These are phyloP conservation scores for Leccinum disarticulatum DNA, from an alignment of 768 basidiomycete species.

Conservation along the genomic window DNA sequence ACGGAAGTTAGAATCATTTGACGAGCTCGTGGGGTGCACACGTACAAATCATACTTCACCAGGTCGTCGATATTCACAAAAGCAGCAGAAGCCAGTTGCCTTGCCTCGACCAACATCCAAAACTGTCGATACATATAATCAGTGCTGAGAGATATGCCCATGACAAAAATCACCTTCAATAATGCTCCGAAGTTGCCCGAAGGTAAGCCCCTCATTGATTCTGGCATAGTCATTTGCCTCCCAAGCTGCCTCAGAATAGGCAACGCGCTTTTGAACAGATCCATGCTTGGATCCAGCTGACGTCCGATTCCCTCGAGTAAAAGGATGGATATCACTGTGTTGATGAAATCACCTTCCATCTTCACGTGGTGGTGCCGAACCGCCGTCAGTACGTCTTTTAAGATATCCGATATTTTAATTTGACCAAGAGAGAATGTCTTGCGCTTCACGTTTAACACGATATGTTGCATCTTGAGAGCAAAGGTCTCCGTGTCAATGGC, in stretches of 20 bases:
- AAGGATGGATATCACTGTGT: slow-evolving; percentile 93
- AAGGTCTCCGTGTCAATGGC: slow-evolving; percentile 93
- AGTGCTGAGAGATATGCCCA: background rate
- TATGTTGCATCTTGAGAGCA: slow-evolving; percentile 96
- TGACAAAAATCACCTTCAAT: slow-evolving; percentile 66
- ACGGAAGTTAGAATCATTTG: slow-evolving; percentile 15
- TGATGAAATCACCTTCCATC: slow-evolving; percentile 98
- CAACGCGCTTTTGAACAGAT: slow-evolving; percentile 92
- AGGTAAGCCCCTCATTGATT: slow-evolving; percentile 59
- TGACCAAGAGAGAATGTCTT: slow-evolving; percentile 97
- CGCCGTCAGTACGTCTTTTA: slow-evolving; percentile 82
- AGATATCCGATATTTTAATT: slow-evolving; percentile 92
- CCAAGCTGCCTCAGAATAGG: slow-evolving; percentile 93
- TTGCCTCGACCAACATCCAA: slow-evolving; percentile 93
- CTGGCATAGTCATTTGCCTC: slow-evolving; percentile 82
- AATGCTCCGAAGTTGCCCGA: slow-evolving; percentile 78
- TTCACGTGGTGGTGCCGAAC: slow-evolving; percentile 94
- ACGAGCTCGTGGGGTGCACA: slow-evolving; percentile 8
- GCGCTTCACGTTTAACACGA: slow-evolving; percentile 89
- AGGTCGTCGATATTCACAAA: slow-evolving; percentile 82
- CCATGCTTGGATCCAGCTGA: slow-evolving; percentile 87
- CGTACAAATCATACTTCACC: slow-evolving; percentile 85
- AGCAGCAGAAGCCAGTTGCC: slow-evolving; percentile 79
- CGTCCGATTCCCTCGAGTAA: slow-evolving; percentile 95
- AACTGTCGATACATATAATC: slow-evolving; percentile 45